These are phyloP conservation scores for Waitea zeae DNA, from an alignment of 1,284 basidiomycete species.

Conservation along the genomic window DNA sequence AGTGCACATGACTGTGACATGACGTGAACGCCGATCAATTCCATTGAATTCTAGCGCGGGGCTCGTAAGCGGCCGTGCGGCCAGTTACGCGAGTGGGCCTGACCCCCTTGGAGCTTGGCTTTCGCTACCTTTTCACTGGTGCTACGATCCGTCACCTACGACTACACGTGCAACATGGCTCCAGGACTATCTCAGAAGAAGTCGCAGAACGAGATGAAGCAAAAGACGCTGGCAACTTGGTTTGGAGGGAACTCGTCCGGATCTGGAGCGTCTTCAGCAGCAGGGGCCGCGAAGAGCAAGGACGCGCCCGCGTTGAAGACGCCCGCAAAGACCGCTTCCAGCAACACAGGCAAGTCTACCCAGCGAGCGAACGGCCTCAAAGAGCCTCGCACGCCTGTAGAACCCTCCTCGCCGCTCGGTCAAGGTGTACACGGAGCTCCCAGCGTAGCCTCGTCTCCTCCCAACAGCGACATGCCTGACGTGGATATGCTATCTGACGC, in stretches of 20 bases:
- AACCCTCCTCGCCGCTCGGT: too few species aligned
- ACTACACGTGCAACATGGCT: too few species aligned
- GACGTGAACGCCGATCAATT: too few species aligned
- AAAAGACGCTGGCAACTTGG: conserved; percentile 59
- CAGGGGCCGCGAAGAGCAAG: conserved; percentile 11
- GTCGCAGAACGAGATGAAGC: conserved; percentile 32
- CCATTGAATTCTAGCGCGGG: too few species aligned
- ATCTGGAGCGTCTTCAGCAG: conserved; percentile 9
- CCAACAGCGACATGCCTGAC: conserved; percentile 59
- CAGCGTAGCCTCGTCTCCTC: too few species aligned
- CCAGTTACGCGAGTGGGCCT: too few species aligned
- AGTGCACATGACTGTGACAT: too few species aligned
- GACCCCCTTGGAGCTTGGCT: too few species aligned
- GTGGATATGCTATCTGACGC: conserved; percentile 48
- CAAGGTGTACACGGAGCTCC: too few species aligned
- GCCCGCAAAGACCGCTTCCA: conserved; percentile 4
- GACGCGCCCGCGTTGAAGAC: conserved; percentile 9
- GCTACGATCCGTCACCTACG: too few species aligned
- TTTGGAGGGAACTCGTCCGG: conserved; percentile 28
- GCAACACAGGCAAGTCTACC: neutral
- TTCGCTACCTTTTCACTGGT: too few species aligned
- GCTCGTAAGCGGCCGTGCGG: too few species aligned
- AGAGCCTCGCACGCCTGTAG: conserved; percentile 16
- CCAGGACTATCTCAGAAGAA: conserved; percentile 1
- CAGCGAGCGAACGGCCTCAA: conserved; percentile 20